phyloP scores from a whole-genome alignment of 495 filamentous ascomycete species.

The Aspergillus saccharolyticus region DNA sequence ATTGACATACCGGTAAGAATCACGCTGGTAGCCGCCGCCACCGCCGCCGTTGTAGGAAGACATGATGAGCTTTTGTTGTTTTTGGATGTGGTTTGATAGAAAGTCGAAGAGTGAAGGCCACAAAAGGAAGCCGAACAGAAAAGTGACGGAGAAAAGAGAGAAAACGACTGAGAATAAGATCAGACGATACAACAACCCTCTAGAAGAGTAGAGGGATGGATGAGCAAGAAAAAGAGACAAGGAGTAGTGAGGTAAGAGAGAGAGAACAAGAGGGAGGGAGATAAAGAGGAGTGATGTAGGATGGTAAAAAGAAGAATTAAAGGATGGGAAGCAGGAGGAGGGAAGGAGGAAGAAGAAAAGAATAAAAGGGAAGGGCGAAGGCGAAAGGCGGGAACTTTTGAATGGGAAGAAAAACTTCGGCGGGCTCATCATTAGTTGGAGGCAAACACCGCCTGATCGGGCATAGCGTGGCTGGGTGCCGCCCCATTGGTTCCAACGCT shows the following conservation, averaged over 20 bases:
- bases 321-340: slow-evolving; percentile 21
- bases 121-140: slow-evolving; percentile 3
- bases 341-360: slow-evolving; percentile 25
- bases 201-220: slow-evolving; percentile 5
- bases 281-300: slow-evolving; percentile 9
- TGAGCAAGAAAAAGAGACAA: slow-evolving; percentile 6
- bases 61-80: slow-evolving; percentile 45
- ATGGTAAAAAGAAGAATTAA: slow-evolving; percentile 18
- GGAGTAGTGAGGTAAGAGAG: slow-evolving; percentile 5
- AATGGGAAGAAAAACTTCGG: slow-evolving; percentile 5
- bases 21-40: slow-evolving; percentile 55
- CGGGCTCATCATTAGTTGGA: slow-evolving; percentile 16
- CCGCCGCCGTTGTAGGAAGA: slow-evolving; percentile 51
- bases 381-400: slow-evolving; percentile 5
- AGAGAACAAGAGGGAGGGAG: slow-evolving; percentile 5
- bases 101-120: slow-evolving; percentile 5
- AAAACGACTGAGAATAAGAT: slow-evolving; percentile 8
- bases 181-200: background rate
- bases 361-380: slow-evolving; percentile 11
- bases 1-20: slow-evolving; percentile 42
- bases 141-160: slow-evolving; percentile 14
- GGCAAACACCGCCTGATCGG: slow-evolving; percentile 16
- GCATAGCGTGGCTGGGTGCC: slow-evolving; percentile 20
- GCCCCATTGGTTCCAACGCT: too few relatives aligned
- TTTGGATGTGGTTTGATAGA: slow-evolving; percentile 8